Conservation (phyloP, 352 stramenopile genomes). For the Globisporangium okanoganense region DNA sequence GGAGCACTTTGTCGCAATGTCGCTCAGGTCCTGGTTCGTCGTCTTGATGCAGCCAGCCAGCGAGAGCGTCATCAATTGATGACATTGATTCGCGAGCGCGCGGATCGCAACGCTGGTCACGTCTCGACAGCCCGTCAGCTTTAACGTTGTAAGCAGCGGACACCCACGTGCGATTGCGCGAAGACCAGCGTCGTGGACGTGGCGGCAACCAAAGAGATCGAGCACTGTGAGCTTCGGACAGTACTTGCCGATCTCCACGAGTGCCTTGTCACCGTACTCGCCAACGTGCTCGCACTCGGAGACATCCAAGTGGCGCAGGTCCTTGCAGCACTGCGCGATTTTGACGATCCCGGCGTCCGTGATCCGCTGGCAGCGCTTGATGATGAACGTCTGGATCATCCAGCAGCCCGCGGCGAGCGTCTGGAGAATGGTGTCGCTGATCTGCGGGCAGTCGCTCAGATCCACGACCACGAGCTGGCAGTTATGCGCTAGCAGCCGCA, state of each 20-base stretch:
- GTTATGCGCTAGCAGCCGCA: slow-evolving; percentile 87
- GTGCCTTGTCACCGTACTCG: slow-evolving; percentile 91
- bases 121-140: slow-evolving; percentile 81
- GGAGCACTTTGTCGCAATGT: slow-evolving; percentile 46
- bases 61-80: slow-evolving; percentile 68
- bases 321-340: slow-evolving; percentile 83
- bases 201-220: slow-evolving; percentile 86
- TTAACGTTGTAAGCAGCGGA: slow-evolving; percentile 76
- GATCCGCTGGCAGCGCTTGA: slow-evolving; percentile 75
- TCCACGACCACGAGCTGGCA: slow-evolving; percentile 80
- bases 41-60: slow-evolving; percentile 81
- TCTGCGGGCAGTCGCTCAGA: slow-evolving; percentile 78
- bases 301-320: slow-evolving; percentile 79
- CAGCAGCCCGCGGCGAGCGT: slow-evolving; percentile 86
- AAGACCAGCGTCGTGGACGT: slow-evolving; percentile 81
- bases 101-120: slow-evolving; percentile 75
- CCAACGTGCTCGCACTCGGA: slow-evolving; percentile 82
- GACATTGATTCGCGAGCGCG: slow-evolving; percentile 70
- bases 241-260: slow-evolving; percentile 85
- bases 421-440: slow-evolving; percentile 82
- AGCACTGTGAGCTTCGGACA: slow-evolving; percentile 74
- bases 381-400: slow-evolving; percentile 77
- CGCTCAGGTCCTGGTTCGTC: slow-evolving; percentile 64
- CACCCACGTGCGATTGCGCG: slow-evolving; percentile 83
- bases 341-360: slow-evolving; percentile 86